phyloP scores from a whole-genome alignment of 805 yeast genomes.

The Tetrapisispora fleetii region DNA sequence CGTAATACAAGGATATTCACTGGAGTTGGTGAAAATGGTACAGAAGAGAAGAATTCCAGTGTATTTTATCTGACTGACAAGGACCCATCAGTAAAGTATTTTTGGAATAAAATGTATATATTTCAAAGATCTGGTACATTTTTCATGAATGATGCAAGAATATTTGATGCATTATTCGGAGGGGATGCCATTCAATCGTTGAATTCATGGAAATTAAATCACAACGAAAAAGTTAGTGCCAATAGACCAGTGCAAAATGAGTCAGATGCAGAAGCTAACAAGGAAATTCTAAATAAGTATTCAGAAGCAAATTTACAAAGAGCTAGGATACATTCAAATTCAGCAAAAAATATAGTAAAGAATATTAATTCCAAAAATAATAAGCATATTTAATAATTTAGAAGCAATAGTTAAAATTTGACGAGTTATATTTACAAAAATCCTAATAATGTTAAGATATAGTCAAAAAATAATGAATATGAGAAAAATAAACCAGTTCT shows the following conservation, averaged over 20 bases:
- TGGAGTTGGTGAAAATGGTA: conserved; percentile 24
- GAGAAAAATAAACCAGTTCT: conserved; percentile 62
- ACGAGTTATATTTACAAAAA: conserved; percentile 6
- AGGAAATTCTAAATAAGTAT: background rate
- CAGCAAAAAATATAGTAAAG: background rate
- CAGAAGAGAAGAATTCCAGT: conserved; percentile 24
- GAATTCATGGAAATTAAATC: background rate
- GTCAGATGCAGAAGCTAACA: background rate
- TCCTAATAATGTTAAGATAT: conserved; percentile 36
- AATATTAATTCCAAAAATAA: background rate
- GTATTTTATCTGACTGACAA: conserved; percentile 19
- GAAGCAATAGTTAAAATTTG: background rate
- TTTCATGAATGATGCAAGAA: conserved; percentile 23
- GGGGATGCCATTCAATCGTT: conserved; percentile 9
- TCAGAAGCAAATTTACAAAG: background rate
- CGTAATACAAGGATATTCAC: conserved; percentile 18
- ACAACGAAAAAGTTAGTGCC: background rate
- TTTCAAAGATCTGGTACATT: conserved; percentile 24
- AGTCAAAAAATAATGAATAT: conserved; percentile 58
- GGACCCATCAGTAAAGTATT: conserved; percentile 5
- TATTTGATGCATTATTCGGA: conserved; percentile 24
- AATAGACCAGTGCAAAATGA: background rate
- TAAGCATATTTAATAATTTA: conserved; percentile 5
- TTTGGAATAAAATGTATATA: conserved; percentile 18
- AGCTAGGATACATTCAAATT: background rate